Evolutionary conservation across 1,139 yeast species (phyloP).

Genomic region (Candida sp.): DNA sequence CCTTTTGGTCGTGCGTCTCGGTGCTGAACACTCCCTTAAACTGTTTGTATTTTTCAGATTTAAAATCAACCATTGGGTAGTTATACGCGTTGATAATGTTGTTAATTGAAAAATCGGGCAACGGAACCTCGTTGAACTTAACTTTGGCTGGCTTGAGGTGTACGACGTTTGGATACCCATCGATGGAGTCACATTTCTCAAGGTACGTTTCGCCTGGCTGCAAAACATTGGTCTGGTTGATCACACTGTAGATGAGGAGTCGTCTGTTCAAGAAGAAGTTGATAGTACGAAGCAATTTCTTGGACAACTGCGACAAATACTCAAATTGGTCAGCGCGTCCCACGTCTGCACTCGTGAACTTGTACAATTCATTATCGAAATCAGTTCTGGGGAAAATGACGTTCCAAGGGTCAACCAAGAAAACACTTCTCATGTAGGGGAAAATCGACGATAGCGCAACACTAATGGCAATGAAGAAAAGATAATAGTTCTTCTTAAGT

Average conservation of each 20-base stretch:
- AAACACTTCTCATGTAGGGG: conserved; percentile 37
- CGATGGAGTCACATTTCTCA: conserved; percentile 11
- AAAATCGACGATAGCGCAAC: conserved; percentile 36
- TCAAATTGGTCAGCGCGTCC: conserved; percentile 20
- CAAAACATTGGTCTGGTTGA: conserved; percentile 22
- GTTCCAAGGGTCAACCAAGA: conserved; percentile 39
- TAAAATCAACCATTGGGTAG: conserved; percentile 23
- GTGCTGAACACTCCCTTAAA: conserved; percentile 10
- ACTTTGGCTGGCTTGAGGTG: conserved; percentile 27
- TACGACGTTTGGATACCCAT: conserved; percentile 13
- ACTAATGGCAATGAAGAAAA: conserved; percentile 40
- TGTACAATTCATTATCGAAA: conserved; percentile 26
- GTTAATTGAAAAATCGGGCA: conserved; percentile 20
- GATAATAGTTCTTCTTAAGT: conserved; percentile 34
- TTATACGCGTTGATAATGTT: conserved; percentile 23
- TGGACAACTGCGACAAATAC: conserved; percentile 20
- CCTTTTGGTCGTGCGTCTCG: conserved; percentile 16
- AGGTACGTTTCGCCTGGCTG: conserved; percentile 20
- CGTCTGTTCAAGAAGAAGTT: conserved; percentile 35
- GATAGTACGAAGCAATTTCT: conserved; percentile 26
- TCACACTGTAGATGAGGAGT: conserved; percentile 25
- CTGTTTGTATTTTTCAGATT: conserved; percentile 5
- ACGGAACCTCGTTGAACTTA: conserved; percentile 25
- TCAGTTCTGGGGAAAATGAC: conserved; percentile 36
- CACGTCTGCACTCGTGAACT: conserved; percentile 20